phyloP scores from a whole-genome alignment of 148 eudicot genomes.

The Mesembryanthemum crystallinum region DNA sequence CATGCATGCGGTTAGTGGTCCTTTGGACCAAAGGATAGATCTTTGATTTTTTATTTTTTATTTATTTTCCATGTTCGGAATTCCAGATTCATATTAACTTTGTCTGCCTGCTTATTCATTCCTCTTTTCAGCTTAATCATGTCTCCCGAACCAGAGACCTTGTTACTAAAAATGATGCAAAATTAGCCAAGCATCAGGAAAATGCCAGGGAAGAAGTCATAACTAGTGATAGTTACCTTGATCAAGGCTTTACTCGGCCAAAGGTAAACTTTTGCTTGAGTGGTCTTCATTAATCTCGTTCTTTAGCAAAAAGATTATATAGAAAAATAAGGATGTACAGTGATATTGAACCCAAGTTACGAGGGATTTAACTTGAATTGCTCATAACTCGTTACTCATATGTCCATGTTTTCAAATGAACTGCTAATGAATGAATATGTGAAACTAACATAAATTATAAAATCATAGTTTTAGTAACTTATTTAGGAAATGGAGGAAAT shows the following conservation, averaged over 20 bases:
- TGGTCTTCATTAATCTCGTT: background rate
- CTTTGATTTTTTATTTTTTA: background rate
- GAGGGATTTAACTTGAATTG: too few relatives aligned
- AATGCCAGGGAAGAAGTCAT: constrained; percentile 40
- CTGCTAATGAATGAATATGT: too few relatives aligned
- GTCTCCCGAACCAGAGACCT: constrained; percentile 65
- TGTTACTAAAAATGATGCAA: constrained; percentile 66
- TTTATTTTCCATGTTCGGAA: background rate
- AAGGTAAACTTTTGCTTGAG: constrained; percentile 49
- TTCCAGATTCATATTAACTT: background rate
- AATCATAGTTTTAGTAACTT: too few relatives aligned
- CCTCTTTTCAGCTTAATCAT: constrained; percentile 75
- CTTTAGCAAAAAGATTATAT: background rate
- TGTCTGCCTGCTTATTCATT: constrained; percentile 2
- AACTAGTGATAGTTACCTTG: constrained; percentile 50
- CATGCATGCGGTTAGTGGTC: constrained; percentile 72
- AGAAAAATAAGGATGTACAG: background rate
- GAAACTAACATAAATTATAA: too few relatives aligned
- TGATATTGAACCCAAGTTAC: background rate
- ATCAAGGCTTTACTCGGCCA: constrained; percentile 92
- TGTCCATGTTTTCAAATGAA: too few relatives aligned
- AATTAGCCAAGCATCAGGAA: constrained; percentile 54
- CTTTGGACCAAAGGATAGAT: background rate
- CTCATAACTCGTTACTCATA: too few relatives aligned
- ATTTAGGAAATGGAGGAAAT: too few relatives aligned